Evolutionary conservation across 345 rosid genomes (phyloP), one percentile per base, ranked within the genome.

Genomic region (Eucalyptus lansdowneana): DNA sequence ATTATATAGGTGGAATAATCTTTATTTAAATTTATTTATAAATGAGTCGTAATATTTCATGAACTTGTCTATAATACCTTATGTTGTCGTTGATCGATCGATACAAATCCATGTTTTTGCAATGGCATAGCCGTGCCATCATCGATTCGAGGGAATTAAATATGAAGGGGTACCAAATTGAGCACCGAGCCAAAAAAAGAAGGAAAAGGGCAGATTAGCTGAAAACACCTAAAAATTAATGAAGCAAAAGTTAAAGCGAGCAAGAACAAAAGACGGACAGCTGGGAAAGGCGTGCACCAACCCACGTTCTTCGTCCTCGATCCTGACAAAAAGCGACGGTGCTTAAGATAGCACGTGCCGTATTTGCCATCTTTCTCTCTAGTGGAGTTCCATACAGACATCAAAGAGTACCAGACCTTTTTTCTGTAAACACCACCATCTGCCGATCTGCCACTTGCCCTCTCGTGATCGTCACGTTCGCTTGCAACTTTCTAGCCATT

Each of bases 51-150:
- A 19, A 25, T 60, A 12, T 25, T 3, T n/a, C 0, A 2, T 8
- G 37, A 6, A n/a, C 5, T 17, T 15, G 1, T 29, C 4, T 29
- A 29, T n/a, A 29, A n/a, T 14, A n/a, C 2, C 11, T 62, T 4
- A 12, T 29, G 5, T 12, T 7, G 69, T 14, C 4, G 69, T 4
- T 4, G 3, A 6, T n/a, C 0, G 10, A 65, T n/a, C 0, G 2
- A 14, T 15, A 65, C 37, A 14, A n/a, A n/a, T n/a, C 6, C 19
- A 65, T 65, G 19, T 29, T 65, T 14, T 65, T 16, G 4, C 19
- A 5, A 65, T 29, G 69, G 34, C 69, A 62, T 13, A 29, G 17
- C 5, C 8, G 15, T 62, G 69, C 8, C 37, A 65, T 65, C 6
- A n/a, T 65, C 21, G 17, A 65, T 65, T n/a, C 9, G 21, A 65